These are phyloP conservation scores for Mycena latifolia DNA, from an alignment of 768 basidiomycete species.

Conservation along the genomic window DNA sequence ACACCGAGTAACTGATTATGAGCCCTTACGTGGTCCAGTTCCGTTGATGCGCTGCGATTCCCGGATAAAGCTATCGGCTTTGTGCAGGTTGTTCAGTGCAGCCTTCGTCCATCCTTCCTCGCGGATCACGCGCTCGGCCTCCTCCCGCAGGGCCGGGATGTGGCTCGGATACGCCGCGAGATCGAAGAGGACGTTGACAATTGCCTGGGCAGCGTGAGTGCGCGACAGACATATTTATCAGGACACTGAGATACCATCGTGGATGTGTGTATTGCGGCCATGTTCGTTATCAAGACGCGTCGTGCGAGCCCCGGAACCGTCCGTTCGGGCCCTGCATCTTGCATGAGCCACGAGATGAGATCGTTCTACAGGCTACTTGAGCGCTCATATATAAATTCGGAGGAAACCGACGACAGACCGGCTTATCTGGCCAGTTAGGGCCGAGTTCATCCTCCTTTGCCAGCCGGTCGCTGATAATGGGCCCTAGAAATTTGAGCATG, in stretches of 20 bases:
- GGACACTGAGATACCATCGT: not conserved
- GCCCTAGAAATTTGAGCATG: conserved; percentile 36
- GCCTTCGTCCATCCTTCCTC: conserved; percentile 13
- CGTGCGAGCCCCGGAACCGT: not conserved
- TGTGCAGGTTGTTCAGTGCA: conserved; percentile 4
- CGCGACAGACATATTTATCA: too few relatives aligned
- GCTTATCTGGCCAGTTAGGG: conserved; percentile 43
- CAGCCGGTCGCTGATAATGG: conserved; percentile 47
- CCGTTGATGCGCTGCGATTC: conserved; percentile 20
- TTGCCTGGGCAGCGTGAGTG: not conserved
- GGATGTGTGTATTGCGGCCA: conserved; percentile 6
- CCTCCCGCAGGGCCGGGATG: conserved; percentile 11
- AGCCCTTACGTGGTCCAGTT: not conserved
- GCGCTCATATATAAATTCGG: too few relatives aligned
- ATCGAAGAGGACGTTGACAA: conserved; percentile 21
- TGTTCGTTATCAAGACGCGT: not conserved
- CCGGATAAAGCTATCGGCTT: conserved; percentile 16
- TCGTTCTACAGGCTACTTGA: not conserved
- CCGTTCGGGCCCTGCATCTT: not conserved
- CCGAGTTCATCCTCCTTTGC: conserved; percentile 39
- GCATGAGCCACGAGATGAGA: conserved; percentile 15
- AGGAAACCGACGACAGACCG: conserved; percentile 39
- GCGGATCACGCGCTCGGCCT: not conserved
- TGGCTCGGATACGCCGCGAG: conserved; percentile 7
- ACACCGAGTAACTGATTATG: too few relatives aligned